Percentiles rank a stretch among this genome's conserved stretches.
Evolutionary conservation across 2,329 filamentous ascomycete genomes (phyloP).

Genomic region (Corinectria fuckeliana): DNA sequence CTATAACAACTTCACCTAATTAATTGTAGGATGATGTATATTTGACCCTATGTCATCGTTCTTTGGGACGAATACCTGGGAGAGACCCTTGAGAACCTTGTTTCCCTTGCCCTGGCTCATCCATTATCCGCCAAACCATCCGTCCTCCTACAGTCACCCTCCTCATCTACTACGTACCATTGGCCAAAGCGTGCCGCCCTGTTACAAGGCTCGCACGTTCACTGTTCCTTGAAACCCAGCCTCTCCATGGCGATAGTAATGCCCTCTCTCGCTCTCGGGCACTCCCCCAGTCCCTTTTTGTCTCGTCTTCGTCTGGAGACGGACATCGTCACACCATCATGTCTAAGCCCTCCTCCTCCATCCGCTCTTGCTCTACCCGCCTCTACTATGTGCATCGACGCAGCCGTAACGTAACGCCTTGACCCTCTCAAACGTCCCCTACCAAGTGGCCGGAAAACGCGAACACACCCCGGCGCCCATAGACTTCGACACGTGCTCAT

Average conservation of each 20-base stretch:
- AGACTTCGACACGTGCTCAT: constrained; percentile 31
- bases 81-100: neutral
- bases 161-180: neutral
- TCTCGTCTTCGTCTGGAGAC: neutral
- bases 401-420: constrained; percentile 8
- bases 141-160: neutral
- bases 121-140: neutral
- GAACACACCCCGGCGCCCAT: constrained; percentile 18
- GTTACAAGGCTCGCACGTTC: constrained; percentile 1
- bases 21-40: too few species aligned
- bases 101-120: neutral
- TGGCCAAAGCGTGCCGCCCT: neutral
- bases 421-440: neutral
- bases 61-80: neutral
- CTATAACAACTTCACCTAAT: neutral
- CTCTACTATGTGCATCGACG: constrained; percentile 22
- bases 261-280: neutral
- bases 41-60: neutral
- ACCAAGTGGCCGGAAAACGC: neutral
- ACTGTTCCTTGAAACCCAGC: constrained; percentile 7
- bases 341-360: neutral
- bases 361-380: neutral
- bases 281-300: neutral
- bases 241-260: neutral
- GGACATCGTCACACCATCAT: constrained; percentile 13